Base-by-base conservation (phyloP, 768 basidiomycete species). In the Mycena pura region DNA sequence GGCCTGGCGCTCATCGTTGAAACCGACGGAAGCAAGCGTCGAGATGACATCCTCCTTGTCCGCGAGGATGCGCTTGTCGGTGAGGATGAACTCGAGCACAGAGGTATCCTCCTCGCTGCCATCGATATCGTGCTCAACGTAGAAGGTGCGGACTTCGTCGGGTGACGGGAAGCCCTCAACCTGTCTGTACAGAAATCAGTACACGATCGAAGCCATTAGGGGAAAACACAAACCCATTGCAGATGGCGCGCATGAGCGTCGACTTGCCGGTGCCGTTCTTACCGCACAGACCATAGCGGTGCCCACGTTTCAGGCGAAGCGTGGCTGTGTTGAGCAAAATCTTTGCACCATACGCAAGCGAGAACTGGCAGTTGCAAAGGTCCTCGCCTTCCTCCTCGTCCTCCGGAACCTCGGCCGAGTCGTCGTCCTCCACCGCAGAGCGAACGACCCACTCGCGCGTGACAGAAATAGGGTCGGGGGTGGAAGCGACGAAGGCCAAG, bases 231-330 rank as follows among this genome's bases (percentile, higher is more conserved):
- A 60, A 82, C 80, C 91, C 93, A 70, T 94, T 95, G 78, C 88
- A 92, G 76, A 95, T 95, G 63, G 93, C 92, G 66, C 92, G 88
- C 93, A 95, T 94, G 74, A 94, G 86, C 25, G 92, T 94, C 1
- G 92, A 94, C 85, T 98, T 98, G 70, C 96, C 96, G 72, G 95
- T 95, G 87, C 96, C 96, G 79, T 98, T 98, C 82, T 95, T 93
- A 76, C 96, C 96, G 76, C 95, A 96, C 31, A 98, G 90, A 86
- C 96, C 96, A 77, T 98, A 98, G 74, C 96, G 95, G 82, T 97
- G 93, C 55, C 95, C 96, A 79, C 96, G 95, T 85, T 96, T 97
- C 76, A 98, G 92, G 76, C 96, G 94, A 76, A 98, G 92, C 65
- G 84, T 90, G 60, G 96, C 96, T 39, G 95, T 97, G 82, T 98